Conservation (phyloP, 2,329 filamentous ascomycete genomes). For the Nemania diffusa region DNA sequence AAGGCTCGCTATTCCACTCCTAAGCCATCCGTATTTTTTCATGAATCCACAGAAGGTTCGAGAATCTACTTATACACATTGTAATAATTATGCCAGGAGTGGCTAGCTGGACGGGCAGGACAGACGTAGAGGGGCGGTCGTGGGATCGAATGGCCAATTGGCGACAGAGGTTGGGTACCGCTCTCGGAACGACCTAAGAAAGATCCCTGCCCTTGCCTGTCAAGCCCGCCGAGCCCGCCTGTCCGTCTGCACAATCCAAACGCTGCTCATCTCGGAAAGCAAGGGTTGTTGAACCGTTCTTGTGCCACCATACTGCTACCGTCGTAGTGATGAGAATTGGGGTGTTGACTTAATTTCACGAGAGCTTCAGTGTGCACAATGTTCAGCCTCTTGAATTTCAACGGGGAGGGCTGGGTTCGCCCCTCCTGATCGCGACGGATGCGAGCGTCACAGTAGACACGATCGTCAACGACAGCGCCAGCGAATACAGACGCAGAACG, state of each 20-base stretch:
- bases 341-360: conserved; percentile 20
- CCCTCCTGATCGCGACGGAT: conserved; percentile 25
- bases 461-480: conserved; percentile 34
- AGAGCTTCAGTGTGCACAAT: conserved; percentile 13
- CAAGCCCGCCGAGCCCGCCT: neutral
- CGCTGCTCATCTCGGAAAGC: conserved; percentile 44
- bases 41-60: conserved; percentile 57
- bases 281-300: conserved; percentile 36
- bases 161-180: conserved; percentile 39
- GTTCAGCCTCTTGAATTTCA: conserved; percentile 43
- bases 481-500: conserved; percentile 41
- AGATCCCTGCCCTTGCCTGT: conserved; percentile 35
- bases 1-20: neutral
- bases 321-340: conserved; percentile 32
- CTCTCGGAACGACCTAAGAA: conserved; percentile 44
- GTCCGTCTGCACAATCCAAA: conserved; percentile 23
- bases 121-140: neutral
- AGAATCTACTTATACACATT: conserved; percentile 49
- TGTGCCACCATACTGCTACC: conserved; percentile 42
- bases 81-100: conserved; percentile 26
- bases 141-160: conserved; percentile 18
- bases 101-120: conserved; percentile 17
- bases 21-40: neutral
- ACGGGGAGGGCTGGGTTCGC: conserved; percentile 11
- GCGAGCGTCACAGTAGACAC: conserved; percentile 27